Evolutionary conservation across 305 asterid genomes (phyloP), one percentile per base, ranked within the genome.

Genomic region (Lippia alba): DNA sequence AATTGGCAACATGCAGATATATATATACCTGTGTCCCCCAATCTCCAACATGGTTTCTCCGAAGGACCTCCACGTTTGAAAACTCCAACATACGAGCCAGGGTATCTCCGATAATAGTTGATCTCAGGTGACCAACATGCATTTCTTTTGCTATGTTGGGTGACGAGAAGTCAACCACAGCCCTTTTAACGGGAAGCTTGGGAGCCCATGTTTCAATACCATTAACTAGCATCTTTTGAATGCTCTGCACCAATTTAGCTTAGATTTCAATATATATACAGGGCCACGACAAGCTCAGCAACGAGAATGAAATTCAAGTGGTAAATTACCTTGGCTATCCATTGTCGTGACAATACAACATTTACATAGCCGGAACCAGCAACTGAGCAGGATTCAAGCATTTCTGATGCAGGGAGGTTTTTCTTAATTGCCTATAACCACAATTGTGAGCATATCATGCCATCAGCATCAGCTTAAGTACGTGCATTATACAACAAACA

Each of bases 61-160:
- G 81, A 57, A 91, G 88, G 86, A 91, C 96, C 68, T 86, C 92
- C 73, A 91, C 96, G 60, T 91, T 86, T 65, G 96, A 86, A 71
- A 78, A 94, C 81, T 94, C 99, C 79, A 94, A 80, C 97, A 91
- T 85, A 61, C 97, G 92, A 53, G 97, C 94, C 50, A 94, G 75
- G 50, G 97, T 91, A 73, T 94, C 99, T 39, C 99, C 99, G 63
- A 94, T 94, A 51, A 94, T 94, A 20, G 99, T 89, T 39, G 99
- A 94, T 72, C 97, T 78, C 63, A 94, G 80, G 79, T 94, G 99
- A 67, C 99, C 99, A 46, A 94, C 99, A 71, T 94, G 99, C 97
- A 94, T 89, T 76, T 94, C 97, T 83, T 94, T 94, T 51, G 99
- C 99, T 56, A 91, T 91, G 82, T 94, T 94, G 14, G 99, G 99